Evolutionary conservation across 441 rosid genomes (phyloP), one percentile per base, ranked within the genome.

Genomic region (Omphalea diandra): DNA sequence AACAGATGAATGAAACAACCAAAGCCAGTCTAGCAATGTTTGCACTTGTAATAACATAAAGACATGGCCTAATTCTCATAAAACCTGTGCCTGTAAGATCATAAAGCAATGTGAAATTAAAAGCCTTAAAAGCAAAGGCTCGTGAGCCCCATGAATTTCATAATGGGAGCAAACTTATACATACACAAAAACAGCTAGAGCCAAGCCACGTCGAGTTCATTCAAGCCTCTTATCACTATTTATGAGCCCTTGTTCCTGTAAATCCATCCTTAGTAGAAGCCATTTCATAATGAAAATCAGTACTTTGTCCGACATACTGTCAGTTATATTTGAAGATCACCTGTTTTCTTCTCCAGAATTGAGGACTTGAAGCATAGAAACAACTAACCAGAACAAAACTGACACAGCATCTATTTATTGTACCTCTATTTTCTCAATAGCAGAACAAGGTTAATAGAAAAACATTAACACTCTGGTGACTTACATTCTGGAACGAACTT

Each of bases 211-310:
- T 63, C 38, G 27, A 5, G 17, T 43, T 44, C 3, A 22, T 38
- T 61, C 11, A 26, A 40, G 41, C n/a, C 29, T n/a, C n/a, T n/a
- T n/a, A n/a, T n/a, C n/a, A n/a, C n/a, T n/a, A n/a, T n/a, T n/a
- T n/a, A n/a, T n/a, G n/a, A n/a, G n/a, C n/a, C n/a, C n/a, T n/a
- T n/a, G n/a, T n/a, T n/a, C n/a, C n/a, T n/a, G n/a, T 56, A 58
- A 58, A 59, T 31, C 43, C 40, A 59, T 59, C 29, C 53, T 24
- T 54, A 20, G 43, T 41, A 29, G 54, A 46, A 63, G 36, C 55
- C 67, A 46, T 15, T 20, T 24, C 24, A 22, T 15, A 61, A 26
- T 36, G 4, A 54, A 26, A 24, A 40, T 4, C 14, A 36, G 70
- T 53, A 44, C 20, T 36, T 53, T 11, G 2, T 24, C 31, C 59